phyloP scores from a whole-genome alignment of 495 filamentous ascomycete species.

The Aspergillus carlsbadensis region DNA sequence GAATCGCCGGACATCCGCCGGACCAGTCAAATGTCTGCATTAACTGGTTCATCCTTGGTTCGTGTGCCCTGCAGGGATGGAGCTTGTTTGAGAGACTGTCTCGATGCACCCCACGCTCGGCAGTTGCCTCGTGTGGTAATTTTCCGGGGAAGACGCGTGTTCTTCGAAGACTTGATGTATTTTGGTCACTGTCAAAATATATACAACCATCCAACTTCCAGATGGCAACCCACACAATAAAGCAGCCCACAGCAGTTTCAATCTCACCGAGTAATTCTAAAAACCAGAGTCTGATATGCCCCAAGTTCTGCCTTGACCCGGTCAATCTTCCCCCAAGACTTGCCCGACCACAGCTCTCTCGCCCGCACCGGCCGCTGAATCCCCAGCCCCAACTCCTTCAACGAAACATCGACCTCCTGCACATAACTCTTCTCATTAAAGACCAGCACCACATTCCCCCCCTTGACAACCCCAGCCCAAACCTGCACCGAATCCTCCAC shows the following conservation, averaged over 20 bases:
- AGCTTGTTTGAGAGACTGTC: no score
- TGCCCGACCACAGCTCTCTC: not conserved
- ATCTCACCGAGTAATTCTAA: conserved; percentile 2
- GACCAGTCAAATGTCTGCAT: not conserved
- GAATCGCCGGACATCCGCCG: not conserved
- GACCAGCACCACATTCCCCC: not conserved
- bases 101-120: no score
- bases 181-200: no score
- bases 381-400: not conserved
- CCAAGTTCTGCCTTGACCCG: not conserved
- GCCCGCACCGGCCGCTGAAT: not conserved
- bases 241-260: no score
- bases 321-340: not conserved
- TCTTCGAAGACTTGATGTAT: no score
- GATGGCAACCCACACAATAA: no score
- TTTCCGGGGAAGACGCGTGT: no score
- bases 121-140: no score
- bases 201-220: no score
- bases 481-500: not conserved
- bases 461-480: not conserved
- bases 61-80: no score
- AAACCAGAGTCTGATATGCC: conserved; percentile 2
- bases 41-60: no score
- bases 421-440: conserved; percentile 2
- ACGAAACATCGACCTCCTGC: not conserved